Base-by-base conservation (phyloP, 2,329 filamentous ascomycete genomes). In the Coniella lustricola region DNA sequence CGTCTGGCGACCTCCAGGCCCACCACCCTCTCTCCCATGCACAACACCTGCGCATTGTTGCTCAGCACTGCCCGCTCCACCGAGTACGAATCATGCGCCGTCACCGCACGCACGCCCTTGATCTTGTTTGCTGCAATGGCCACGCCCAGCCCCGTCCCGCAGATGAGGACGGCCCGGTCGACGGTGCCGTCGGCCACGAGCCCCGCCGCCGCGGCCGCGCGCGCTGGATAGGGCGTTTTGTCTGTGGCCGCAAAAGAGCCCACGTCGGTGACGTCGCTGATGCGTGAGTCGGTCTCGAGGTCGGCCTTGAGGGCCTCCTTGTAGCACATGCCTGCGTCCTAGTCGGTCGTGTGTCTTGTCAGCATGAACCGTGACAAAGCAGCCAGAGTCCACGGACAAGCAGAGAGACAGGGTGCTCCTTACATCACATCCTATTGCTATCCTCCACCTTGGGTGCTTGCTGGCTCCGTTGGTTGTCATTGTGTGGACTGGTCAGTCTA, bases 61-160 rank as follows among this genome's bases (percentile, higher is more conserved):
- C 84, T 89, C 60, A 91, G 68, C 10, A 94, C 78, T 17, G 85
- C 82, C 43, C 87, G 72, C 74, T 94, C 88, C 5, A 94, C 87
- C 48, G 78, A 84, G 72, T 90, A 95, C 56, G 82, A 84, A 63
- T 94, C 89, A 64, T 95, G 89, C 1, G 89, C 89, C 4, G 88
- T 94, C 16, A 94, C 89, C n/a, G 89, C 89, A 20, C 88, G 75
- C 53, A 94, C 81, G 5, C 88, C 88, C 49, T 82, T 84, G 55
- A 94, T 81, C 67, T 94, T 94, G 75, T 94, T 94, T 56, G 89
- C 89, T n/a, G 80, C 72, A 62, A 94, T 94, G 58, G 89, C 88
- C 7, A 95, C 89, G 17, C 89, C 89, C 7, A 95, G 76, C 0
- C 89, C 89, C 0, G 89, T 94, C 2, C 89, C 88, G 69, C 88